These are phyloP conservation scores for Stephania yunnanensis DNA, from an alignment of 164 flowering plant species.

Conservation along the genomic window DNA sequence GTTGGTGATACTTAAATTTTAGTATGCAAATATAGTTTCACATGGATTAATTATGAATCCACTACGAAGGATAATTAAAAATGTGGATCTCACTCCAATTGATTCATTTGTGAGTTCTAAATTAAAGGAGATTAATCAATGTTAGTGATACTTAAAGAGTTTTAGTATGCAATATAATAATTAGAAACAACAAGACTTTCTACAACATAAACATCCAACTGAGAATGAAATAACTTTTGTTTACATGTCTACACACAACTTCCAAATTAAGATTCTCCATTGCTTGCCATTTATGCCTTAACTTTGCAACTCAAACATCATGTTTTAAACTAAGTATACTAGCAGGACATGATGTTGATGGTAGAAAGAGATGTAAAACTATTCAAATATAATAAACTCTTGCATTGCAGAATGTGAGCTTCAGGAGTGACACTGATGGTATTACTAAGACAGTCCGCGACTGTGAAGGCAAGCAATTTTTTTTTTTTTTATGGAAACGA, in stretches of 20 bases:
- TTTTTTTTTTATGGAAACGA: background rate
- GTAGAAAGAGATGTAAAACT: background rate
- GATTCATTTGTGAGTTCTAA: no score
- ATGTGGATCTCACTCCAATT: no score
- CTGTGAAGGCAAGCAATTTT: no score
- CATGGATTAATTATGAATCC: no score
- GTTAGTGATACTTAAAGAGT: no score
- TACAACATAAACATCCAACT: background rate
- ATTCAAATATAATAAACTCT: background rate
- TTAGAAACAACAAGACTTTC: no score
- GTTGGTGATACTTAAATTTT: no score
- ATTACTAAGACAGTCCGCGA: no score
- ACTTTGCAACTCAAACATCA: background rate
- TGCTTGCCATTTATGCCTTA: background rate
- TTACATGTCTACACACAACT: background rate
- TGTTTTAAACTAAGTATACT: background rate
- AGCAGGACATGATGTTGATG: background rate
- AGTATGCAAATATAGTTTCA: no score
- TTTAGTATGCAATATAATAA: no score
- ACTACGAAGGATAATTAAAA: no score
- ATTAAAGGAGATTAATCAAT: no score
- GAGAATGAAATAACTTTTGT: background rate
- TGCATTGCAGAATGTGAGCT: background rate
- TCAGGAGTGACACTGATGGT: background rate
- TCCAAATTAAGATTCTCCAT: background rate